Base-by-base conservation (phyloP, 192 early-diverging fungal genomes). In the Coemansia sp. region DNA sequence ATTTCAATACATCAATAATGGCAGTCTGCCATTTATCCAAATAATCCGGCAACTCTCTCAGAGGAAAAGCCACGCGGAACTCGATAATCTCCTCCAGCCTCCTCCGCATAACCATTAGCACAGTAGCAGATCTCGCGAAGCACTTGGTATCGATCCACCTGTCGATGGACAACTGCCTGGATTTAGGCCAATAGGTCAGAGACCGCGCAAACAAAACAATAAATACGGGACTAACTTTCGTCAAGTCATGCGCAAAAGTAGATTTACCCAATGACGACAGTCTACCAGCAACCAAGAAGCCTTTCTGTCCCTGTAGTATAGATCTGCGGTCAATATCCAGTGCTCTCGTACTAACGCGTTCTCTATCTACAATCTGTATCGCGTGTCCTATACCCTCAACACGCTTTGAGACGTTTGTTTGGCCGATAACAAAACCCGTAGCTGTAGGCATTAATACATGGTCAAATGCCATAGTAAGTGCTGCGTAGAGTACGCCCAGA, bases 121-220 rank as follows among this genome's bases (percentile, higher is more conserved):
- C 63, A 1, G 30, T 16, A 15, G 73, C 65, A 0, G 73, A 65
- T 4, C 65, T 29, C 11, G 73, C 73, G 34, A 10, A 44, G 34
- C 73, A 75, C 11, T 38, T 50, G 45, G 38, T 41, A 8, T 65
- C 68, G 41, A 75, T 69, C 73, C 73, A 75, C 39, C 39, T n/a
- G 24, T 75, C 62, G 8, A 75, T 53, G 13, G 61, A 61, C 3
- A 75, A 9, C n/a, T 29, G 38, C 30, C 55, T 20, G 7, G 73
- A 67, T 12, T 69, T 65, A 2, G 73, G 73, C 73, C 73, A 75
- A 35, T 69, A 75, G 13, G 11, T 39, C 59, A 75, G 20, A 1
- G 67, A 43, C 5, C 73, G 37, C 2, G 73, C 24, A 49, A 75
- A 75, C 3, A 75, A 41, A 15, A 65, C 62, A 7, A 66, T n/a